Evolutionary conservation across 352 stramenopile species (phyloP).

Genomic region (Globisporangium uncinulatum): DNA sequence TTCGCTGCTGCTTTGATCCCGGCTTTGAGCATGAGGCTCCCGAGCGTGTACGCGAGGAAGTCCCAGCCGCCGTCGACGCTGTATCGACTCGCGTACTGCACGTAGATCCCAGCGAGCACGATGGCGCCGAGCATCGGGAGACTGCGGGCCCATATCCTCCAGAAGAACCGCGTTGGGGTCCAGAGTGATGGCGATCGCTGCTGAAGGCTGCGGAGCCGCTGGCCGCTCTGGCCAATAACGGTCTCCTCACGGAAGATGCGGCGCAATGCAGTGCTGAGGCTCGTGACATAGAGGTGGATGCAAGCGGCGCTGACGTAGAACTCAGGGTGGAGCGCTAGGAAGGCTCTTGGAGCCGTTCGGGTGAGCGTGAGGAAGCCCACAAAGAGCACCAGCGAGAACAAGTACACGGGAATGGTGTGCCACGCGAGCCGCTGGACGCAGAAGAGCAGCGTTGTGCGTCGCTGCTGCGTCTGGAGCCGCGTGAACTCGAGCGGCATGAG

Average conservation of each 20-base stretch:
- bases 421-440: not conserved
- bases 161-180: not conserved
- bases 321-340: not conserved
- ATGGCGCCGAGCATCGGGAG: too few relatives aligned
- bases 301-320: conserved; percentile 5
- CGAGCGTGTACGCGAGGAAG: not conserved
- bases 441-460: not conserved
- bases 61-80: too few relatives aligned
- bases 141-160: too few relatives aligned
- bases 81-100: too few relatives aligned
- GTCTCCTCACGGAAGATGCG: conserved; percentile 7
- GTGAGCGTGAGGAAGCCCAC: not conserved
- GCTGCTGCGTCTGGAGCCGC: not conserved
- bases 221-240: conserved; percentile 1
- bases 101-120: too few relatives aligned
- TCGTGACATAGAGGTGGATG: conserved; percentile 2
- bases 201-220: not conserved
- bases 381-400: not conserved
- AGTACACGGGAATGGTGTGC: not conserved
- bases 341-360: not conserved
- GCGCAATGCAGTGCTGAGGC: conserved; percentile 3
- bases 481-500: not conserved
- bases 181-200: not conserved
- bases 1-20: conserved; percentile 25
- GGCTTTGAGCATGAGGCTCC: conserved; percentile 7